Base-by-base conservation (phyloP, 768 basidiomycete species). In the Wakefieldia striispora region DNA sequence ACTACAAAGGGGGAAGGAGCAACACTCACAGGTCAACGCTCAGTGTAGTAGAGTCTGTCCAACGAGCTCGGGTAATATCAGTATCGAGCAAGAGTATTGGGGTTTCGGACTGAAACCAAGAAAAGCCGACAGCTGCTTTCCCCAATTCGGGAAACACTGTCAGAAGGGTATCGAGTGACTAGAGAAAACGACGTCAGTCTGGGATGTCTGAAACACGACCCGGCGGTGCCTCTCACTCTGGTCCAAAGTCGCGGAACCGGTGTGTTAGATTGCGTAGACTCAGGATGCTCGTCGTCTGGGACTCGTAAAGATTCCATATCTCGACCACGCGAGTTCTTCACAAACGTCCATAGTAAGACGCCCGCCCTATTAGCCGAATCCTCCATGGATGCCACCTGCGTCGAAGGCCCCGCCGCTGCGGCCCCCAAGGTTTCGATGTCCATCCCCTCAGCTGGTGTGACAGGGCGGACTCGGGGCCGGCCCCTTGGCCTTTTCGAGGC, bases 31-130 rank as follows among this genome's bases (percentile, higher is more conserved):
- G 10, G 41, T 58, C 49, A 9, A 67, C 19, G 7, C 12, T 46
- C 5, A 67, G 38, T n/a, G 57, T 56, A 19, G 54, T 58, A 36
- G 56, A 11, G 24, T 36, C 45, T 42, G 38, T 49, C 66, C 66
- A 69, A 21, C 12, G 26, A 20, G 57, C 50, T 3, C 44, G 45
- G 6, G 41, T 19, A 21, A 31, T 20, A 26, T 50, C 50, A 23
- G 24, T 34, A 34, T 57, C 55, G 2, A 67, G 54, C 17, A 67
- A 17, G 37, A 67, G 52, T 40, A 63, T 29, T 1, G 67, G 67
- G 4, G 57, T 58, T 43, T 63, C 63, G 14, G 56, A 67, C 39
- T 69, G 61, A 29, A 56, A 43, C 61, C 63, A 67, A 11, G 52
- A 57, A 43, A 67, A 50, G 11, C 61, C 56, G 17, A 50, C 29